phyloP scores from a whole-genome alignment of 2,329 filamentous ascomycete species.

The Trichoderma hamatum region DNA sequence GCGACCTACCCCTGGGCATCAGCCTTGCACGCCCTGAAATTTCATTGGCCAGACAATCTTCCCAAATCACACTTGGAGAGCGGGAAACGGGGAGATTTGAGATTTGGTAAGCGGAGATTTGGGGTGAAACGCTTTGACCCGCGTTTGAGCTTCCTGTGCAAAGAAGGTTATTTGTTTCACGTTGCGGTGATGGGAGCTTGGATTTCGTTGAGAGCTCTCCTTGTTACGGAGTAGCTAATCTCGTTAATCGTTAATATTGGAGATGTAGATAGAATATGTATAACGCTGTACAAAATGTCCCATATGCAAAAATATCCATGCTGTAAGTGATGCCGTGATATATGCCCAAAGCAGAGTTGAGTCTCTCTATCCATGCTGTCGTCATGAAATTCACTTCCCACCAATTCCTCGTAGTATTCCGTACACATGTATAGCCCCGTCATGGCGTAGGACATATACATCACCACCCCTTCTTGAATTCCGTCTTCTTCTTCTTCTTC shows the following conservation, averaged over 20 bases:
- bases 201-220: neutral
- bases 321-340: neutral
- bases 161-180: conserved; percentile 2
- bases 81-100: neutral
- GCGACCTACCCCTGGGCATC: neutral
- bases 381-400: neutral
- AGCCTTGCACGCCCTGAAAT: neutral
- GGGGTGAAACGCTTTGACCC: conserved; percentile 10
- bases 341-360: conserved; percentile 8
- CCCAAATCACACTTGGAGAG: neutral
- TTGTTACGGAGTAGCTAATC: neutral
- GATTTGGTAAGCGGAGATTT: conserved; percentile 6
- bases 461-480: neutral
- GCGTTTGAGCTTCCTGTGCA: neutral
- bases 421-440: neutral
- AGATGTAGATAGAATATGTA: neutral
- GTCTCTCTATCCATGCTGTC: neutral
- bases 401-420: neutral
- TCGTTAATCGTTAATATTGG: neutral
- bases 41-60: conserved; percentile 5
- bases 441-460: neutral
- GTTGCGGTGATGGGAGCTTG: neutral
- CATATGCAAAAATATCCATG: neutral
- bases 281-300: neutral
- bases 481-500: conserved; percentile 25